These are phyloP conservation scores for Curvularia lunata DNA, from an alignment of 2,329 filamentous ascomycete species.

Conservation along the genomic window DNA sequence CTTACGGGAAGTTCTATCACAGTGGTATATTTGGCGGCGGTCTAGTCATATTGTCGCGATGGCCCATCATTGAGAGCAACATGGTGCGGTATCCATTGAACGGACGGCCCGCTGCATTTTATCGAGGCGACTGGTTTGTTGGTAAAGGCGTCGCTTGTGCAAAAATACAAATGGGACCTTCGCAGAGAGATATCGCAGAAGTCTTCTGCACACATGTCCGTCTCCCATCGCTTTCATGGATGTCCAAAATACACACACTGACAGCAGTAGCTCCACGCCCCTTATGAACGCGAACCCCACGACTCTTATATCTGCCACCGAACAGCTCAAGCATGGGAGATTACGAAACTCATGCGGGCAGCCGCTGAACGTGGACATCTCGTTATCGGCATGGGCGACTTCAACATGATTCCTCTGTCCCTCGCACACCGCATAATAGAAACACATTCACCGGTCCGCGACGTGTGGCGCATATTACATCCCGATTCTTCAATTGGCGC, in stretches of 20 bases:
- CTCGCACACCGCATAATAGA: constrained; percentile 84
- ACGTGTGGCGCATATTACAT: constrained; percentile 84
- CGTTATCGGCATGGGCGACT: constrained; percentile 87
- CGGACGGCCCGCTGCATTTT: constrained; percentile 91
- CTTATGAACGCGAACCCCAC: constrained; percentile 78
- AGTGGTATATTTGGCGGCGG: constrained; percentile 89
- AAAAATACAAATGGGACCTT: constrained; percentile 72
- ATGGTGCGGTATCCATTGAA: constrained; percentile 92
- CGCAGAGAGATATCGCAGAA: constrained; percentile 72
- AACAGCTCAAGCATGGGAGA: constrained; percentile 92
- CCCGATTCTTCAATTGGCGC: constrained; percentile 83
- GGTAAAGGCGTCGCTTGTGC: constrained; percentile 92
- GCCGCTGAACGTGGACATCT: constrained; percentile 82
- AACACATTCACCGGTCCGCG: constrained; percentile 75
- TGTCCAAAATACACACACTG: constrained; percentile 27
- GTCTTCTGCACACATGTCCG: constrained; percentile 88
- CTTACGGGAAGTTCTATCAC: constrained; percentile 91
- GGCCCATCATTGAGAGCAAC: constrained; percentile 87
- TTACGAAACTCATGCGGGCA: constrained; percentile 83
- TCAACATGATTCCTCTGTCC: constrained; percentile 93
- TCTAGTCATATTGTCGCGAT: constrained; percentile 85
- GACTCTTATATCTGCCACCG: constrained; percentile 92
- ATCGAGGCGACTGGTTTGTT: constrained; percentile 93
- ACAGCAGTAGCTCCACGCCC: constrained; percentile 72
- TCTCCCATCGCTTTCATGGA: neutral